Conservation (phyloP, 805 yeast genomes). For the Pichia gijzeniarum region DNA sequence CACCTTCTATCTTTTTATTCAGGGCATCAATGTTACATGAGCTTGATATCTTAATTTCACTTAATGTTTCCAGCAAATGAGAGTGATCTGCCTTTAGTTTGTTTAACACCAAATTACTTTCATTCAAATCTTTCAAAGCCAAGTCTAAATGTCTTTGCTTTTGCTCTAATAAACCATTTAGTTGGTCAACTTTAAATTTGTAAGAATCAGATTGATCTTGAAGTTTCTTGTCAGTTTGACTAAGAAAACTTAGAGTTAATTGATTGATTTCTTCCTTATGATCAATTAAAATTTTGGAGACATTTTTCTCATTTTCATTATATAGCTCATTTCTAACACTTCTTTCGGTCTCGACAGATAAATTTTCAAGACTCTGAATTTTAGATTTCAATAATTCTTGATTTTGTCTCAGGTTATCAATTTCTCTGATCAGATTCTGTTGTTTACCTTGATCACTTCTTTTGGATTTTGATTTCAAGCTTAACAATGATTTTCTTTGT, state of each 20-base stretch:
- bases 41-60: slow-evolving; percentile 1
- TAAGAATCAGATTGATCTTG: slow-evolving; percentile 29
- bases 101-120: slow-evolving; percentile 5
- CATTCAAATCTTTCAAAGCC: slow-evolving; percentile 10
- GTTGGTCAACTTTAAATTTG: slow-evolving; percentile 23
- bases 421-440: slow-evolving; percentile 22
- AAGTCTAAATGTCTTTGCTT: slow-evolving; percentile 1
- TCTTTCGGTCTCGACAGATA: slow-evolving; percentile 25
- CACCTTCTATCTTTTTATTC: slow-evolving; percentile 5
- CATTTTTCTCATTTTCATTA: slow-evolving; percentile 30
- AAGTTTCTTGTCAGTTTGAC: slow-evolving; percentile 27
- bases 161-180: not conserved
- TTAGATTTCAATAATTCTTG: slow-evolving; percentile 20
- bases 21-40: not conserved
- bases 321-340: slow-evolving; percentile 25
- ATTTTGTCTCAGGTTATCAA: slow-evolving; percentile 22
- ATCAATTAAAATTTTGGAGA: slow-evolving; percentile 32
- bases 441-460: slow-evolving; percentile 6
- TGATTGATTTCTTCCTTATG: slow-evolving; percentile 30
- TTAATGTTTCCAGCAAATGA: not conserved
- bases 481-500: slow-evolving; percentile 17
- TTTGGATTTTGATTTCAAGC: not conserved
- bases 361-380: slow-evolving; percentile 21
- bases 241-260: slow-evolving; percentile 22
- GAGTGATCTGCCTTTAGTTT: slow-evolving; percentile 1